Percentiles rank a stretch among this genome's conserved stretches.
These are phyloP conservation scores for Podila epigama DNA, from an alignment of 192 early-diverging fungal genomes.

Conservation along the genomic window DNA sequence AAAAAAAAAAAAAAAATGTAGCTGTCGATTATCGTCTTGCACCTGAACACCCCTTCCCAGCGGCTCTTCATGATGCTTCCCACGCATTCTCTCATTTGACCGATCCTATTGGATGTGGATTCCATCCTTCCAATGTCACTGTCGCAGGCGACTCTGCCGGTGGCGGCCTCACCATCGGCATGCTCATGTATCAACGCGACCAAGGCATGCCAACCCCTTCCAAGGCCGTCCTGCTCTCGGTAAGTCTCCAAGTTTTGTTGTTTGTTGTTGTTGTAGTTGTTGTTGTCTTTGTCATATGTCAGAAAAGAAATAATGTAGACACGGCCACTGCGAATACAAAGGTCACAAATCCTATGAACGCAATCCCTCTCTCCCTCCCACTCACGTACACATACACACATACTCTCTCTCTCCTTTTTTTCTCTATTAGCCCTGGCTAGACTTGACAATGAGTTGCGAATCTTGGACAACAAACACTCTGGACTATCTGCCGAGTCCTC, in stretches of 20 bases:
- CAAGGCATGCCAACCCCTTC: slow-evolving; percentile 52
- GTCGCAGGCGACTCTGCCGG: slow-evolving; percentile 77
- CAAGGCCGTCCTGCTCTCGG: slow-evolving; percentile 67
- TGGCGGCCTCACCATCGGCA: slow-evolving; percentile 67
- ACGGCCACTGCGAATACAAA: too few relatives aligned
- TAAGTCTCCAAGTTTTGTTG: slow-evolving; percentile 25
- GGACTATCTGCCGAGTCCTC: slow-evolving; percentile 48
- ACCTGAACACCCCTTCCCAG: slow-evolving; percentile 59
- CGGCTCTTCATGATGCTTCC: slow-evolving; percentile 69
- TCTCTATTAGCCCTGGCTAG: slow-evolving; percentile 59
- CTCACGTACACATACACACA: too few relatives aligned
- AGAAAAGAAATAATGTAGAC: too few relatives aligned
- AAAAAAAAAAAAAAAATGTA: slow-evolving; percentile 3
- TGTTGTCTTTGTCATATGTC: neutral
- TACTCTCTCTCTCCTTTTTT: neutral
- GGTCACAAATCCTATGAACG: too few relatives aligned
- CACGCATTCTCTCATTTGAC: slow-evolving; percentile 63
- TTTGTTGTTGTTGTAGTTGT: neutral
- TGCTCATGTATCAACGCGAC: slow-evolving; percentile 70
- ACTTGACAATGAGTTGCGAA: slow-evolving; percentile 59
- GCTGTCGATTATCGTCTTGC: slow-evolving; percentile 53
- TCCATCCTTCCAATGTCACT: slow-evolving; percentile 65
- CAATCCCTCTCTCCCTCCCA: neutral
- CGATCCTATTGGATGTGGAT: slow-evolving; percentile 51
- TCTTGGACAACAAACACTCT: slow-evolving; percentile 53